Evolutionary conservation across 2,329 filamentous ascomycete genomes (phyloP).

Genomic region (Hansfordia pulvinata): DNA sequence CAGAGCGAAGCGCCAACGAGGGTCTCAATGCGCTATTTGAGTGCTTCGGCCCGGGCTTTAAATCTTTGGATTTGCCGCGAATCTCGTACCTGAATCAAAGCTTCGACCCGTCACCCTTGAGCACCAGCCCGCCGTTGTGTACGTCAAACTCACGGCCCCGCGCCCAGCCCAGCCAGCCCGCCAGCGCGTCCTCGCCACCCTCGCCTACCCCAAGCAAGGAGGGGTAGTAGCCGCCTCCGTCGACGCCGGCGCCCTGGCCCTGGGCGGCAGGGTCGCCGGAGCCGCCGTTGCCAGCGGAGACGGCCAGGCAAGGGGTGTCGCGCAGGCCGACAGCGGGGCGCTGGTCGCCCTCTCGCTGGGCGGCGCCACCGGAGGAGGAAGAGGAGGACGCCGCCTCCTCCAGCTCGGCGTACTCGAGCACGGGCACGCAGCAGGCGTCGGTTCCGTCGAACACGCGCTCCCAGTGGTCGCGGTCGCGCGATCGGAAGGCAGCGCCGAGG

Average conservation of each 20-base stretch:
- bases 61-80: too few relatives aligned
- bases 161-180: constrained; percentile 66
- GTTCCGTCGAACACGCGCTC: constrained; percentile 77
- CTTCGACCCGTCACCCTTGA: constrained; percentile 29
- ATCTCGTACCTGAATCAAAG: too few relatives aligned
- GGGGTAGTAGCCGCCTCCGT: constrained; percentile 55
- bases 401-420: constrained; percentile 63
- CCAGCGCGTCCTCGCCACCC: constrained; percentile 57
- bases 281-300: constrained; percentile 38
- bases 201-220: constrained; percentile 48
- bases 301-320: constrained; percentile 53
- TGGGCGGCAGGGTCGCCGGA: constrained; percentile 23
- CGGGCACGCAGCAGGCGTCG: constrained; percentile 86
- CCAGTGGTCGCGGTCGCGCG: constrained; percentile 66
- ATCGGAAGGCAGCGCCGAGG: constrained; percentile 52
- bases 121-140: constrained; percentile 45
- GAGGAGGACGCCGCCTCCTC: constrained; percentile 30
- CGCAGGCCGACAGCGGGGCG: constrained; percentile 56
- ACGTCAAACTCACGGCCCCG: constrained; percentile 59
- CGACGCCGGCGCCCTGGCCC: constrained; percentile 52
- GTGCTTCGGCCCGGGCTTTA: too few relatives aligned
- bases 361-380: too few relatives aligned
- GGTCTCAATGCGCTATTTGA: too few relatives aligned
- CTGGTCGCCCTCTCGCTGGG: constrained; percentile 50
- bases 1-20: too few relatives aligned